Evolutionary conservation across 2,329 filamentous ascomycete species (phyloP).

Genomic region (Monosporascus sp.): DNA sequence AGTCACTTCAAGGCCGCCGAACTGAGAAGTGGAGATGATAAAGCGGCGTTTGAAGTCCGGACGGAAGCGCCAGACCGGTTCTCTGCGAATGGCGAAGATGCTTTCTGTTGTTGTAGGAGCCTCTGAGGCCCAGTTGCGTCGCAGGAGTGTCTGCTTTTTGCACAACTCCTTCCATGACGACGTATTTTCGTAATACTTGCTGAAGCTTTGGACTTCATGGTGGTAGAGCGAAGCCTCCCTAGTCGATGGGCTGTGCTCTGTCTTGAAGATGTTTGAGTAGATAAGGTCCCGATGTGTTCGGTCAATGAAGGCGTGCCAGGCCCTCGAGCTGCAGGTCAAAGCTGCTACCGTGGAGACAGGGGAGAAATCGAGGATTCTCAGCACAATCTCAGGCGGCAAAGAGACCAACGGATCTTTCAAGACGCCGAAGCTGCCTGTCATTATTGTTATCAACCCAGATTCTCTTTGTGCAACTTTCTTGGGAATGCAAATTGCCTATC

Average conservation of each 20-base stretch:
- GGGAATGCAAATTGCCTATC: too few relatives aligned
- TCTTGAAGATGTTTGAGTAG: conserved; percentile 6
- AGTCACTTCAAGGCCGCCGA: conserved; percentile 38
- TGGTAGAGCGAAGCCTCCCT: not conserved
- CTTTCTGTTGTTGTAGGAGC: conserved; percentile 31
- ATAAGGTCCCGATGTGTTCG: conserved; percentile 12
- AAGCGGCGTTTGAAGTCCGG: conserved; percentile 41
- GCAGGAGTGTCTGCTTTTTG: conserved; percentile 33
- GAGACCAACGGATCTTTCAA: conserved; percentile 8
- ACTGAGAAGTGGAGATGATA: conserved; percentile 38
- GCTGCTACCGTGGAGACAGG: conserved; percentile 6
- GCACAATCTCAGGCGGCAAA: conserved; percentile 16
- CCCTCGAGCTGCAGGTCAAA: conserved; percentile 8
- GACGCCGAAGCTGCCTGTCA: not conserved
- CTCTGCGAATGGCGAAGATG: conserved; percentile 33
- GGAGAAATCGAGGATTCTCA: conserved; percentile 15
- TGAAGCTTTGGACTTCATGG: conserved; percentile 20
- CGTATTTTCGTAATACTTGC: conserved; percentile 27
- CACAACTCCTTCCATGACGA: conserved; percentile 39
- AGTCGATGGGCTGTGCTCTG: conserved; percentile 1
- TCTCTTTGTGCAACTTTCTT: too few relatives aligned
- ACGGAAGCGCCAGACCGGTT: conserved; percentile 39
- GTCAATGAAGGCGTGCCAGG: conserved; percentile 18
- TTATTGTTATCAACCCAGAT: not conserved
- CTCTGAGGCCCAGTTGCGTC: conserved; percentile 30